A percentile compares a stretch with the other conserved stretches of the same genome.
These are phyloP conservation scores for Fusarium temperatum DNA, from an alignment of 2,329 filamentous ascomycete genomes.

Conservation along the genomic window DNA sequence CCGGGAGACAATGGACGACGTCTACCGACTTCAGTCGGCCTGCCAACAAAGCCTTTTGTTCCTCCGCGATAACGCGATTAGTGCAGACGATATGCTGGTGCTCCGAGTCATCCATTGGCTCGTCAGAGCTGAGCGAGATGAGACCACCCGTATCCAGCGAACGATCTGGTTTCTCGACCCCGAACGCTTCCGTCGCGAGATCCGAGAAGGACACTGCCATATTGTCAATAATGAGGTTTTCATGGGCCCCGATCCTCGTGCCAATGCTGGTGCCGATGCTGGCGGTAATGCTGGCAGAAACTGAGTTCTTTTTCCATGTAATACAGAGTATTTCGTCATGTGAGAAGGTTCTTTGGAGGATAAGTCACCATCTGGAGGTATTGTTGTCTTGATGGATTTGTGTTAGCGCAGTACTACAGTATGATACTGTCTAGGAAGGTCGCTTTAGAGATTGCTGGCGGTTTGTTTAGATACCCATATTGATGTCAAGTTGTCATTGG, in stretches of 20 bases:
- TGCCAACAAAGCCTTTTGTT: too few relatives aligned
- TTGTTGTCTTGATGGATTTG: too few relatives aligned
- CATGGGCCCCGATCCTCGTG: neutral
- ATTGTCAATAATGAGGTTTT: rapidly evolving
- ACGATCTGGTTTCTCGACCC: neutral
- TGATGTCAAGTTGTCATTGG: neutral
- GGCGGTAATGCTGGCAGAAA: neutral
- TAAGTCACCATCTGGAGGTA: neutral
- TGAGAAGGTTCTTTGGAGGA: neutral
- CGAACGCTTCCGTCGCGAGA: neutral
- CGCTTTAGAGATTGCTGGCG: neutral
- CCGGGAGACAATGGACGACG: neutral
- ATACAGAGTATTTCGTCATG: rapidly evolving
- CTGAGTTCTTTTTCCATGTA: neutral
- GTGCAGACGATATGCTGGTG: rapidly evolving
- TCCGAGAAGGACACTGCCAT: neutral
- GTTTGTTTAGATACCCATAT: neutral
- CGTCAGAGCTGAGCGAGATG: too few relatives aligned
- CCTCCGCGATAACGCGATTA: neutral
- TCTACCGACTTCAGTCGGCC: neutral
- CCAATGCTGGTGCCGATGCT: neutral
- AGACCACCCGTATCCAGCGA: neutral
- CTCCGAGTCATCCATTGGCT: neutral
- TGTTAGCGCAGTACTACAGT: neutral
- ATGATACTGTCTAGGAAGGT: neutral